These are phyloP conservation scores for Sugiyamaella lignohabitans DNA, from an alignment of 805 yeast species.

Conservation along the genomic window DNA sequence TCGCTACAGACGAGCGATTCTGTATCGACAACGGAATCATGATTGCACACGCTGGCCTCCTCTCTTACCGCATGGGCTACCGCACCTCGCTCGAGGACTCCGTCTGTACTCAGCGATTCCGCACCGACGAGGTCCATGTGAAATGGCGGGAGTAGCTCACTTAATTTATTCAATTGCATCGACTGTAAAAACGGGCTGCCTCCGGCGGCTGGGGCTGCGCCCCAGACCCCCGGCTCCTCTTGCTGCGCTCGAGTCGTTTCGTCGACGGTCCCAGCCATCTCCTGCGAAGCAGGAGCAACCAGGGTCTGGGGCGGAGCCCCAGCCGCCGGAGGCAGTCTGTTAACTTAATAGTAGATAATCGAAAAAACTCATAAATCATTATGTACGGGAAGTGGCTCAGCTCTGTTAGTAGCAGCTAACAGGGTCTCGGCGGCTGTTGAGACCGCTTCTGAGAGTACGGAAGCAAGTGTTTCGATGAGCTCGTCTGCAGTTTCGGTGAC, in stretches of 20 bases:
- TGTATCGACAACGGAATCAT: conserved; percentile 97
- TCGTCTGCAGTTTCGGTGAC: too few species aligned
- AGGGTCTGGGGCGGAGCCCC: background rate
- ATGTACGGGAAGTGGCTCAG: background rate
- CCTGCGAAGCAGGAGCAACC: too few species aligned
- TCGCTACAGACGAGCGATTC: conserved; percentile 93
- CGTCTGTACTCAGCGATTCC: conserved; percentile 85
- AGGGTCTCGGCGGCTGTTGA: background rate
- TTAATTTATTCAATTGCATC: too few species aligned
- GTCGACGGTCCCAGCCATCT: background rate
- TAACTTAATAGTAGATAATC: background rate
- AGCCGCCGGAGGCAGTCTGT: background rate
- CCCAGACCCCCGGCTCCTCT: too few species aligned
- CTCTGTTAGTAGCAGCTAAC: background rate
- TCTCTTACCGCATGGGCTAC: conserved; percentile 79
- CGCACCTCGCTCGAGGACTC: conserved; percentile 53
- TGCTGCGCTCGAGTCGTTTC: background rate
- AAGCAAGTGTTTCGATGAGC: too few species aligned
- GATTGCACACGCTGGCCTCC: conserved; percentile 97
- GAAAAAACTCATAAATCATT: background rate
- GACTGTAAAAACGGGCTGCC: too few species aligned
- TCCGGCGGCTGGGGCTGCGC: too few species aligned
- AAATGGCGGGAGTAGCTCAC: conserved; percentile 72
- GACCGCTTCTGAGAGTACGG: too few species aligned
- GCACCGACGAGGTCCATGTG: conserved; percentile 90